Conservation (phyloP, 768 basidiomycete genomes). For the Suillus weaverae region DNA sequence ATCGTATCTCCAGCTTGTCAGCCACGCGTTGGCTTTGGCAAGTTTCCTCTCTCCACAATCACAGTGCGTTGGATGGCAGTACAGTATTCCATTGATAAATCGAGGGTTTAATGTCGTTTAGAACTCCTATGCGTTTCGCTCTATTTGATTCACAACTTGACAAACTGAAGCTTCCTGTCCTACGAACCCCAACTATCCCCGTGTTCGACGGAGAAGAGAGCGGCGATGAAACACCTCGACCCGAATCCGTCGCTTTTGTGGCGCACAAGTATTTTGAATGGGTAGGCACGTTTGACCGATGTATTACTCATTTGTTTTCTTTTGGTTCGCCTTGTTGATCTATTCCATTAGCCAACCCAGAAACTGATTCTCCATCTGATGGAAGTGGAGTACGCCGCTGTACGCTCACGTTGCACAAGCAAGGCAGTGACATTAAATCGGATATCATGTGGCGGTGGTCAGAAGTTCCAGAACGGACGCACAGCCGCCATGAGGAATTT, state of each 20-base stretch:
- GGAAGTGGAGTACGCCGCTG: neutral
- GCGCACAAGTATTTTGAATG: slow-evolving; percentile 59
- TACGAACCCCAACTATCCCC: slow-evolving; percentile 28
- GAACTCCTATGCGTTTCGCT: slow-evolving; percentile 37
- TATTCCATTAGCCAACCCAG: slow-evolving; percentile 15
- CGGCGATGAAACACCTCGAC: slow-evolving; percentile 22
- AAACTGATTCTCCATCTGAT: neutral
- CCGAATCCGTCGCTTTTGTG: slow-evolving; percentile 40
- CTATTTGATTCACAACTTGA: slow-evolving; percentile 64
- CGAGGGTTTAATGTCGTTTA: neutral
- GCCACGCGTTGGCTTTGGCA: slow-evolving; percentile 44
- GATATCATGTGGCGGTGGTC: slow-evolving; percentile 11
- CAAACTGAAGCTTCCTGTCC: slow-evolving; percentile 49
- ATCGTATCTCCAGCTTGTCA: slow-evolving; percentile 52
- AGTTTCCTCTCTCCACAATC: slow-evolving; percentile 34
- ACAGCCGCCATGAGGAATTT: neutral
- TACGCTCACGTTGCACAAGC: slow-evolving; percentile 17
- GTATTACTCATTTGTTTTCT: slow-evolving; percentile 26
- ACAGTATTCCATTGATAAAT: neutral
- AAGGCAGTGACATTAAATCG: slow-evolving; percentile 2
- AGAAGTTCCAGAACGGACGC: slow-evolving; percentile 1
- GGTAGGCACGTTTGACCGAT: slow-evolving; percentile 43
- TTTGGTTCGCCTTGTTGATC: slow-evolving; percentile 4
- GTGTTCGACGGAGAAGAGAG: slow-evolving; percentile 18
- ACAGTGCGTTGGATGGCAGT: slow-evolving; percentile 18